These are phyloP conservation scores for Niebla homalea DNA, from an alignment of 495 filamentous ascomycete species.

Conservation along the genomic window DNA sequence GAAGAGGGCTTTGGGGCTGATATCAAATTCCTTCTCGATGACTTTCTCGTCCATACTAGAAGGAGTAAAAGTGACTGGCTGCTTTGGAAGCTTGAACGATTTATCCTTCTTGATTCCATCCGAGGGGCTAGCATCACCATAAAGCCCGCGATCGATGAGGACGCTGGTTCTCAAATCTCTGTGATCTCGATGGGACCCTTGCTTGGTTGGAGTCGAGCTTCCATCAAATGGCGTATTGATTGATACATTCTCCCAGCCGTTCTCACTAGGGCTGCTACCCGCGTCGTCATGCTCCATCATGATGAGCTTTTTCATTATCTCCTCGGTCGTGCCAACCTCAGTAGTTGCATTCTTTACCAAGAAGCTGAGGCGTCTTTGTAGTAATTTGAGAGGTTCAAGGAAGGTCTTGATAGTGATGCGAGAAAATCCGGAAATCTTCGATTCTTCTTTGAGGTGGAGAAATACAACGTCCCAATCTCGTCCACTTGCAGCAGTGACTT, in stretches of 20 bases:
- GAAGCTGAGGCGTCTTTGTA: slow-evolving; percentile 73
- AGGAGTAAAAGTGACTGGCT: slow-evolving; percentile 72
- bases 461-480: slow-evolving; percentile 89
- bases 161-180: slow-evolving; percentile 47
- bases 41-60: slow-evolving; percentile 57
- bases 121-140: slow-evolving; percentile 30
- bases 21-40: slow-evolving; percentile 66
- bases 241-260: slow-evolving; percentile 87
- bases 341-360: slow-evolving; percentile 63
- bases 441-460: slow-evolving; percentile 57
- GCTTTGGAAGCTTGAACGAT: slow-evolving; percentile 63
- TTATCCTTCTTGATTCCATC: slow-evolving; percentile 45
- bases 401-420: slow-evolving; percentile 82
- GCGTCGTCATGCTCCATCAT: slow-evolving; percentile 54
- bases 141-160: slow-evolving; percentile 48
- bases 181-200: slow-evolving; percentile 21
- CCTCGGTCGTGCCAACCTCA: slow-evolving; percentile 42
- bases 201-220: slow-evolving; percentile 6
- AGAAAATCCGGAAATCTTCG: slow-evolving; percentile 49
- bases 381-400: slow-evolving; percentile 69
- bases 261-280: slow-evolving; percentile 54
- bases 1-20: slow-evolving; percentile 86
- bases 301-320: slow-evolving; percentile 50
- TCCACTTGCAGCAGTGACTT: slow-evolving; percentile 81
- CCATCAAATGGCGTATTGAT: slow-evolving; percentile 48